Evolutionary conservation across 306 rosid genomes (phyloP), one percentile per base, ranked within the genome.

Genomic region (Quercus wislizeni): DNA sequence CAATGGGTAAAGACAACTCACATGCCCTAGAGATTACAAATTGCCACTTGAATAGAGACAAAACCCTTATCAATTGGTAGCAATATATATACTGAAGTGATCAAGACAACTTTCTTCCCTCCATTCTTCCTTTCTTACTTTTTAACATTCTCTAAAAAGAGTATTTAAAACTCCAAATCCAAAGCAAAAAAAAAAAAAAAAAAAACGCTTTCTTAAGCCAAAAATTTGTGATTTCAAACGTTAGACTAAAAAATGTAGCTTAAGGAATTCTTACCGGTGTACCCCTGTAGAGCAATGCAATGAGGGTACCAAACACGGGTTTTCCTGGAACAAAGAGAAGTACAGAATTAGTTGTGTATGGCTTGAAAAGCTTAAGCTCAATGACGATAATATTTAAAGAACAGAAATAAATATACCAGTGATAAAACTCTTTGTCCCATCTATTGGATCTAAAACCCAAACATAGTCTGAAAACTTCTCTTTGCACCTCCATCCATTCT

Each of bases 371-470:
- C 61, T 79, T 43, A 35, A 14, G 49, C 15, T 13, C 19, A 31
- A 62, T 2, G 49, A 33, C 1, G 35, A 59, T 9, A 72, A 61
- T 21, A 49, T 12, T 30, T 35, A 18, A 73, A 31, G 56, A 55
- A 58, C 2, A 35, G 12, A 5, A 59, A 80, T 73, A 65, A 75
- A 33, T 71, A 72, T 89, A 95, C 99, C 98, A 70, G 98, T 95
- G 46, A 95, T 91, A 57, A 92, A 95, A 75, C 99, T 95, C 84
- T 91, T 95, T 68, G 98, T 95, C 73, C 99, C 99, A 82, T 95
- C 99, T 21, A 92, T 92, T 6, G 98, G 99, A 85, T 95, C 99
- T 69, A 95, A 92, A 31, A 95, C 94, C 99, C 99, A 95, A 19
- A 95, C 98, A 75, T 86, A 92, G 74, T 95, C 97, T 14, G 98